Conservation (phyloP, 768 basidiomycete genomes). For the Tricholoma bakamatsutake region DNA sequence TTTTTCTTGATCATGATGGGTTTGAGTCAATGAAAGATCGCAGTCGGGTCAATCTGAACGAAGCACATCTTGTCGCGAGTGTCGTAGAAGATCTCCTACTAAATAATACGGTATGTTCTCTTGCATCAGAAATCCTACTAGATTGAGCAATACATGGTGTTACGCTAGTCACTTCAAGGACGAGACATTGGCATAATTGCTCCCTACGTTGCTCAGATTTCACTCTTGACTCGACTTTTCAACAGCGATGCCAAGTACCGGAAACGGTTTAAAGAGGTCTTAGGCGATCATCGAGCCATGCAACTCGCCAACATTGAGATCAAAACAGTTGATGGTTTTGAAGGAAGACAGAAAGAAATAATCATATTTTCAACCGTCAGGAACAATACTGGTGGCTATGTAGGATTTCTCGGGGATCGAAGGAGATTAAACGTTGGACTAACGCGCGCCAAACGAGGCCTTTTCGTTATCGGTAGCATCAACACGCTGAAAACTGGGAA, state of each 20-base stretch:
- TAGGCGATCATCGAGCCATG: constrained; percentile 62
- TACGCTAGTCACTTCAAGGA: constrained; percentile 52
- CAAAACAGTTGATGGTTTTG: constrained; percentile 93
- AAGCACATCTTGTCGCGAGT: constrained; percentile 72
- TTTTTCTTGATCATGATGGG: constrained; percentile 78
- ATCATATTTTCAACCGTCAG: constrained; percentile 90
- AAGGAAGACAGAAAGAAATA: constrained; percentile 89
- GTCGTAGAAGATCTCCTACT: constrained; percentile 79
- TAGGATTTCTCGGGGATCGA: constrained; percentile 87
- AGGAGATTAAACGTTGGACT: constrained; percentile 86
- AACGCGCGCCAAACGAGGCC: constrained; percentile 81
- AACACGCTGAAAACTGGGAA: constrained; percentile 53
- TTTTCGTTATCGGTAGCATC: constrained; percentile 75
- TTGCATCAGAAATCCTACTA: constrained; percentile 9
- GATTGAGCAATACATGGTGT: constrained; percentile 1
- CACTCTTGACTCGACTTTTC: constrained; percentile 62
- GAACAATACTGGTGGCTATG: constrained; percentile 68
- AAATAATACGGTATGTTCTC: constrained; percentile 57
- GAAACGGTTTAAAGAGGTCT: constrained; percentile 47
- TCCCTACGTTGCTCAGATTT: constrained; percentile 86
- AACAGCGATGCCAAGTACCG: constrained; percentile 46
- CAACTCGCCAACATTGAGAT: constrained; percentile 71
- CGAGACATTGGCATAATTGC: constrained; percentile 88
- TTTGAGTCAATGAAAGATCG: constrained; percentile 61
- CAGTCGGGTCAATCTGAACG: constrained; percentile 72